Evolutionary conservation across 805 yeast species (phyloP).

Genomic region (Martiniozyma abietophila): DNA sequence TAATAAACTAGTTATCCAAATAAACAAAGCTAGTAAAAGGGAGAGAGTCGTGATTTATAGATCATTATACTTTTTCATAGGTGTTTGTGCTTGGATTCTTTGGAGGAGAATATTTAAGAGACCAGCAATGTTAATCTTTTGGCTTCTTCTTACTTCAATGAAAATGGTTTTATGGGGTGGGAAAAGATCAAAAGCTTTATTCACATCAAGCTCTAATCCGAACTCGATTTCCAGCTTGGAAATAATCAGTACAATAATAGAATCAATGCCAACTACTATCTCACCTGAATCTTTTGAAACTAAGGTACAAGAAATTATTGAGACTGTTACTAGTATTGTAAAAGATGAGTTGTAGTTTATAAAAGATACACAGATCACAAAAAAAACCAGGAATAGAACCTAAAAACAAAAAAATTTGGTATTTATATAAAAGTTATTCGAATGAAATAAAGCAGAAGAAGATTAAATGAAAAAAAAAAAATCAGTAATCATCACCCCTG

Average conservation of each 20-base stretch:
- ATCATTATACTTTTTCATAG: constrained; percentile 35
- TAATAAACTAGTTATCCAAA: constrained; percentile 37
- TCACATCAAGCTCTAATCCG: too few relatives aligned
- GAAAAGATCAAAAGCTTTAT: background rate
- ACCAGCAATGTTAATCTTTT: constrained; percentile 35
- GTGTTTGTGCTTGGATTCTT: constrained; percentile 39
- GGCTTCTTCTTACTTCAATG: constrained; percentile 30
- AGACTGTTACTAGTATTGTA: constrained; percentile 1
- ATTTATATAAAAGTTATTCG: too few relatives aligned
- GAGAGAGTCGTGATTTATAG: constrained; percentile 41
- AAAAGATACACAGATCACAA: too few relatives aligned
- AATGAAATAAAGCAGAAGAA: too few relatives aligned
- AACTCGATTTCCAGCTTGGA: too few relatives aligned
- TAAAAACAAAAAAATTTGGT: too few relatives aligned
- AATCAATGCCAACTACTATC: background rate
- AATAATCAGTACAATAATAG: background rate
- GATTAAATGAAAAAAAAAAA: background rate
- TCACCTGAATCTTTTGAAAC: too few relatives aligned
- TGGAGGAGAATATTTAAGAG: constrained; percentile 39
- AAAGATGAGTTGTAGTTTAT: constrained; percentile 9
- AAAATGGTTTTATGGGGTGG: constrained; percentile 9
- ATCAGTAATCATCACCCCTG: constrained; percentile 86
- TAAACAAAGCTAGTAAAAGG: constrained; percentile 41
- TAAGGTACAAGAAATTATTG: too few relatives aligned
- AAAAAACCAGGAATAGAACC: too few relatives aligned